Base-by-base conservation (phyloP, 495 filamentous ascomycete genomes). In the Daldinia loculata region DNA sequence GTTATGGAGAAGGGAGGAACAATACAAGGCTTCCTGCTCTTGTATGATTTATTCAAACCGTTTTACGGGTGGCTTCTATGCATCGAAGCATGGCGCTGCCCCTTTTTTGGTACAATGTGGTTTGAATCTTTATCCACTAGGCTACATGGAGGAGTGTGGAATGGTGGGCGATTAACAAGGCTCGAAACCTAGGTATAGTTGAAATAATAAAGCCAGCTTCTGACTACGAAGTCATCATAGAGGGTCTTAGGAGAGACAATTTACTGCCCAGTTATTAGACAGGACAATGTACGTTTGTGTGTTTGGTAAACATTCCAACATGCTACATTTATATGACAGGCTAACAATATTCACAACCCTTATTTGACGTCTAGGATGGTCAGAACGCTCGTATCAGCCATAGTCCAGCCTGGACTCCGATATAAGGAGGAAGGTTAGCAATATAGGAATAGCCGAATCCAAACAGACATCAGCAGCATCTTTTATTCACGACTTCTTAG, bases 41-140 rank as follows among this genome's bases (percentile, higher is more conserved):
- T 5, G 12, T 36, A 36, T 36, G 34, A 36, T 36, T 36, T 36
- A 36, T 36, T 14, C 12, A 14, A 36, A 36, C 12, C 11, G 12
- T 4, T 14, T 36, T 36, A 36, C 2, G 4, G 3, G 17, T 19
- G 43, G 43, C 0, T 48, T 12, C 19, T 12, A 24, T 22, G 43
- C 19, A 48, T 22, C 22, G 43, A 48, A 48, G 19, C 4, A 48
- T 48, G 32, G 63, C 63, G 32, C 24, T 51, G 19, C 58, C 32
- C 12, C 12, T 59, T 67, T 67, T 61, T 67, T 69, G 59, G 66
- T n/a, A 58, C 26, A 24, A 69, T 63, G 53, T 69, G 30, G 29
- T 58, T 59, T 52, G 53, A n/a, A 57, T 24, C 15, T 63, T 53
- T 52, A 51, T 52, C 6, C 26, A 62, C 8, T 62, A 30, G 12